A percentile compares a stretch with the other conserved stretches of the same genome.
These are phyloP conservation scores for Dipteronia dyeriana DNA, from an alignment of 345 rosid genomes.

Conservation along the genomic window DNA sequence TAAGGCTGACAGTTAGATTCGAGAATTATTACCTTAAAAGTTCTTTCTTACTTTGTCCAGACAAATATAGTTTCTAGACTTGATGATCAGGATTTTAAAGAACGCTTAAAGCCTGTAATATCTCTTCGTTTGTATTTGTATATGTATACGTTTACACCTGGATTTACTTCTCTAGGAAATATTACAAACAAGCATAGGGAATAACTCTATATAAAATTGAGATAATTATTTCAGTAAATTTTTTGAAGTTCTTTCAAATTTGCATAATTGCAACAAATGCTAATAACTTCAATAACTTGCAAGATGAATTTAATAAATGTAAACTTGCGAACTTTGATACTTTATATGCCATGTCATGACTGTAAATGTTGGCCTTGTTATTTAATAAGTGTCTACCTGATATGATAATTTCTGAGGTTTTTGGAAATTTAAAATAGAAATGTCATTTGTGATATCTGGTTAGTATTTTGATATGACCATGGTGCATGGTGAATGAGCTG, in stretches of 20 bases:
- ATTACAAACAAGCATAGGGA: neutral
- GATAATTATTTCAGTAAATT: neutral
- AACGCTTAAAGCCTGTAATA: neutral
- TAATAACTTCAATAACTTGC: neutral
- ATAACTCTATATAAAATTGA: neutral
- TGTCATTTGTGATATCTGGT: neutral
- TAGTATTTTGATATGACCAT: neutral
- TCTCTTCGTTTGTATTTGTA: neutral
- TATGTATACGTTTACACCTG: neutral
- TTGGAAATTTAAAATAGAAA: neutral
- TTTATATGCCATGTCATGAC: neutral
- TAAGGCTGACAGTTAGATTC: neutral
- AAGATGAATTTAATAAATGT: neutral
- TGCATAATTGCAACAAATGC: neutral
- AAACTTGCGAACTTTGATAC: neutral
- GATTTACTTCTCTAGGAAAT: neutral
- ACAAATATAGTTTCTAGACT: neutral
- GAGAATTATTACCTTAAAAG: neutral
- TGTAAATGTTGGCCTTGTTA: neutral
- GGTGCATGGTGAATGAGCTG: neutral
- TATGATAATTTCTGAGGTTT: neutral
- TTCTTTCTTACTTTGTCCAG: neutral
- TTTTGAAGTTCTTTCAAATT: neutral
- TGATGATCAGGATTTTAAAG: neutral
- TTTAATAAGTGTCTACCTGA: neutral